phyloP scores from a whole-genome alignment of 163 green algal genomes.

The Volvox carteri region DNA sequence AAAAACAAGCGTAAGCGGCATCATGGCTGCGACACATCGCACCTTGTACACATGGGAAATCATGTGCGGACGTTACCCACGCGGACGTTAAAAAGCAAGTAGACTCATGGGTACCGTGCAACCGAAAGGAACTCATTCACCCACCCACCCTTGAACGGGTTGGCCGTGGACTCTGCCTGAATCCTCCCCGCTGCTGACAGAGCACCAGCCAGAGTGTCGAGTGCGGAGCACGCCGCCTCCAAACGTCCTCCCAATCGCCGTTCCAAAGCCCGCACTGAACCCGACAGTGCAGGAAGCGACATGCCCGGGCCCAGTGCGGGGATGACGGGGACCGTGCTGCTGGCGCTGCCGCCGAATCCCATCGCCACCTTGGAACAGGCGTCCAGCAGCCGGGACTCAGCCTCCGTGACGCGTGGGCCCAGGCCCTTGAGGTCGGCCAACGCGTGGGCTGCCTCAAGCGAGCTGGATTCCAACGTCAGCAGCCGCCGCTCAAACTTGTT shows the following conservation, averaged over 20 bases:
- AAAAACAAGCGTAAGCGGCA: too few species aligned
- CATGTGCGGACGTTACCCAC: too few species aligned
- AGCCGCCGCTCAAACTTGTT: constrained; percentile 7
- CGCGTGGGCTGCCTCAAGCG: constrained; percentile 28
- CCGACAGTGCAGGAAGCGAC: constrained; percentile 2
- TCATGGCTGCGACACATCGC: too few species aligned
- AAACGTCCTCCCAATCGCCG: not conserved
- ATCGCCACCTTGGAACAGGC: constrained; percentile 43
- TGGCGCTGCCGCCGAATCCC: constrained; percentile 11
- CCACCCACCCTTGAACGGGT: constrained; percentile 51
- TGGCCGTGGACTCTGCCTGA: constrained; percentile 26
- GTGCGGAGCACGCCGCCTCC: constrained; percentile 8
- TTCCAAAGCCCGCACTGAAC: constrained; percentile 12
- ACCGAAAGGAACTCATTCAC: too few species aligned
- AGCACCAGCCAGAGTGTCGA: constrained; percentile 14
- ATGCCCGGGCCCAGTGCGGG: not conserved
- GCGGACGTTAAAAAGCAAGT: too few species aligned
- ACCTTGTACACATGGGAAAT: not conserved
- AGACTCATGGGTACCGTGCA: too few species aligned
- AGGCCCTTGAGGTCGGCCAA: constrained; percentile 43
- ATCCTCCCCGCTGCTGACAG: constrained; percentile 23
- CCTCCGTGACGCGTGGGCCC: constrained; percentile 28
- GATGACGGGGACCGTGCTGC: constrained; percentile 1
- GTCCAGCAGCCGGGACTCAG: constrained; percentile 38
- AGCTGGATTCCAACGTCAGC: not conserved